Evolutionary conservation across 2,329 filamentous ascomycete genomes (phyloP).

Genomic region (Colletotrichum acutatum): DNA sequence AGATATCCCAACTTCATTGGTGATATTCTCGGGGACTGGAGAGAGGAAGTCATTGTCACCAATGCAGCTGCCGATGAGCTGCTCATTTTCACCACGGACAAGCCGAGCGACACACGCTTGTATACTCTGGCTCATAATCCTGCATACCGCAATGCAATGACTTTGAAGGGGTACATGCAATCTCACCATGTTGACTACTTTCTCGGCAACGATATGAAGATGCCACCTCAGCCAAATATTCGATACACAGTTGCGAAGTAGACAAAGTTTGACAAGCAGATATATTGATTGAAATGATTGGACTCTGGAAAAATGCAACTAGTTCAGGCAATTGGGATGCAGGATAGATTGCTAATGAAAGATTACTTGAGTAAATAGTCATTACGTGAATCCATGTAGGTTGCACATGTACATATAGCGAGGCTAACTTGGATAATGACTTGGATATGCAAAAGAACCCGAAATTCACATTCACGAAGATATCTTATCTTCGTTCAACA

Average conservation of each 20-base stretch:
- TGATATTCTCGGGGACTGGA: constrained; percentile 39
- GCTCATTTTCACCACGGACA: constrained; percentile 39
- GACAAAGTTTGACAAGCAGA: too few relatives aligned
- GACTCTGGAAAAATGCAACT: too few relatives aligned
- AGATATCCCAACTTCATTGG: constrained; percentile 36
- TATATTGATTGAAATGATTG: too few relatives aligned
- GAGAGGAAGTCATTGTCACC: constrained; percentile 38
- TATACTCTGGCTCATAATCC: constrained; percentile 41
- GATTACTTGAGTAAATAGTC: too few relatives aligned
- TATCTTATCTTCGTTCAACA: too few relatives aligned
- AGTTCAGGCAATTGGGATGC: neutral
- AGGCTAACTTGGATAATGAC: too few relatives aligned
- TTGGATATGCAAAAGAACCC: too few relatives aligned
- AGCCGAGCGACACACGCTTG: constrained; percentile 35
- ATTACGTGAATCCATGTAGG: too few relatives aligned
- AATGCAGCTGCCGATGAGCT: constrained; percentile 35
- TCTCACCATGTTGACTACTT: constrained; percentile 40
- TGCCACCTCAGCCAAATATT: constrained; percentile 31
- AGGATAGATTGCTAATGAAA: too few relatives aligned
- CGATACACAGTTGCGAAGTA: constrained; percentile 10
- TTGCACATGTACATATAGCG: too few relatives aligned
- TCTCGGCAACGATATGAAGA: constrained; percentile 36
- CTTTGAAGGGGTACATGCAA: constrained; percentile 40
- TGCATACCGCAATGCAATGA: constrained; percentile 41
- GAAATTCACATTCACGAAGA: too few relatives aligned